These are phyloP conservation scores for Kodamaea sagamina DNA, from an alignment of 805 yeast species.

Conservation along the genomic window DNA sequence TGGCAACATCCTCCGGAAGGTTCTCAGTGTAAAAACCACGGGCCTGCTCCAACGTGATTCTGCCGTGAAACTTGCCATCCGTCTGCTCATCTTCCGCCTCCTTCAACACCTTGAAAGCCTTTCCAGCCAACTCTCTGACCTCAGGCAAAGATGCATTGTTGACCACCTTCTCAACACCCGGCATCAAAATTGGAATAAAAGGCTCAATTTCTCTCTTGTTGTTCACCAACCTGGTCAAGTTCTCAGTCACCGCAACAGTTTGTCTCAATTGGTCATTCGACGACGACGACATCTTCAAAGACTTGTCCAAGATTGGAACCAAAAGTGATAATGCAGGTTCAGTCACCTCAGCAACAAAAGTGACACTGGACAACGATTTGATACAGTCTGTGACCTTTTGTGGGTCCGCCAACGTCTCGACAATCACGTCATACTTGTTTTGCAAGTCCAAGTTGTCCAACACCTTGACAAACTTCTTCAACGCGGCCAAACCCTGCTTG, in stretches of 20 bases:
- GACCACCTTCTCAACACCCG: slow-evolving; percentile 88
- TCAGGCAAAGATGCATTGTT: slow-evolving; percentile 93
- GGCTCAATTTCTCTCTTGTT: slow-evolving; percentile 88
- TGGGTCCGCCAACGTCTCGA: slow-evolving; percentile 89
- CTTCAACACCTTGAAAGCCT: slow-evolving; percentile 78
- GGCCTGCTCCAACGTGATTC: slow-evolving; percentile 60
- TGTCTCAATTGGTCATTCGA: slow-evolving; percentile 97
- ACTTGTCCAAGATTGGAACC: slow-evolving; percentile 90
- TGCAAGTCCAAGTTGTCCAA: slow-evolving; percentile 91
- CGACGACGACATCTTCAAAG: slow-evolving; percentile 81
- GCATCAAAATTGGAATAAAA: slow-evolving; percentile 81
- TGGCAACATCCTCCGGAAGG: slow-evolving; percentile 16
- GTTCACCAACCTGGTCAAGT: slow-evolving; percentile 91
- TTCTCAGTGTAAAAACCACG: slow-evolving; percentile 38
- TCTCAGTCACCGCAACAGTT: slow-evolving; percentile 93
- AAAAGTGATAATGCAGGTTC: slow-evolving; percentile 89
- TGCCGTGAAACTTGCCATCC: slow-evolving; percentile 76
- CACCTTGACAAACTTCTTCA: slow-evolving; percentile 71
- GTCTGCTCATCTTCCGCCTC: slow-evolving; percentile 73
- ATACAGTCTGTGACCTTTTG: slow-evolving; percentile 85
- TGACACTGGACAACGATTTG: slow-evolving; percentile 85
- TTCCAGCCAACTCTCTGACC: slow-evolving; percentile 88
- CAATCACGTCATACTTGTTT: slow-evolving; percentile 79
- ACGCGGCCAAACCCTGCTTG: slow-evolving; percentile 72
- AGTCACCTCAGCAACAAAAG: slow-evolving; percentile 97